phyloP scores from a whole-genome alignment of 2,329 filamentous ascomycete genomes.

The Aspergillus fijiensis region DNA sequence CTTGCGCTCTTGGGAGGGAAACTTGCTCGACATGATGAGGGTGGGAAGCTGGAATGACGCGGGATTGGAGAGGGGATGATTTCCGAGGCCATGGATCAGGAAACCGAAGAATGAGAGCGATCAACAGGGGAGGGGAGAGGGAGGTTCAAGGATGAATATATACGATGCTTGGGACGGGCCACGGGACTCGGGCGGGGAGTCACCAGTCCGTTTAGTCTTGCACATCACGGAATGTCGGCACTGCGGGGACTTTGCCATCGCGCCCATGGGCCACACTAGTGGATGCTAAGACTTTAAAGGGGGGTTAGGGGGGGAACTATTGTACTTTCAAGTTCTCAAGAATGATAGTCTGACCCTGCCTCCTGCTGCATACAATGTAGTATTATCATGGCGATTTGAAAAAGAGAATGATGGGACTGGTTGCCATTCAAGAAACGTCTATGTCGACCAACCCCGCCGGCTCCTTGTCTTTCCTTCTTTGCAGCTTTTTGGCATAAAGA shows the following conservation, averaged over 20 bases:
- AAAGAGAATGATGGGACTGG: too few relatives aligned
- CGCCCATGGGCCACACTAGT: neutral
- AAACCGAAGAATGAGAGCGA: too few relatives aligned
- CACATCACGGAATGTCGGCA: neutral
- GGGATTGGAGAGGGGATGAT: neutral
- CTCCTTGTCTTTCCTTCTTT: too few relatives aligned
- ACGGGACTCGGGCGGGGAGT: neutral
- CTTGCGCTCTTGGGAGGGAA: slow-evolving; percentile 23
- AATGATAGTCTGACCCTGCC: neutral
- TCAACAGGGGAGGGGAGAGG: neutral
- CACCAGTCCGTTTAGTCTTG: neutral
- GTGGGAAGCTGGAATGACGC: neutral
- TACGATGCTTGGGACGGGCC: neutral
- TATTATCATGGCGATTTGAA: too few relatives aligned
- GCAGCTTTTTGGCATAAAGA: too few relatives aligned
- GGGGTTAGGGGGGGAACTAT: neutral
- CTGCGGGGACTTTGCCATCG: neutral
- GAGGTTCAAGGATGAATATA: slow-evolving; percentile 10
- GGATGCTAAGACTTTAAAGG: neutral
- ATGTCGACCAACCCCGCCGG: too few relatives aligned
- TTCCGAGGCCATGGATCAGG: neutral
- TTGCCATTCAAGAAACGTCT: too few relatives aligned
- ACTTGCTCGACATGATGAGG: slow-evolving; percentile 16
- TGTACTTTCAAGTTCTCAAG: neutral
- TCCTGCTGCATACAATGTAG: neutral